Evolutionary conservation across 805 yeast species (phyloP).

Genomic region (Kregervanrija delftensis): DNA sequence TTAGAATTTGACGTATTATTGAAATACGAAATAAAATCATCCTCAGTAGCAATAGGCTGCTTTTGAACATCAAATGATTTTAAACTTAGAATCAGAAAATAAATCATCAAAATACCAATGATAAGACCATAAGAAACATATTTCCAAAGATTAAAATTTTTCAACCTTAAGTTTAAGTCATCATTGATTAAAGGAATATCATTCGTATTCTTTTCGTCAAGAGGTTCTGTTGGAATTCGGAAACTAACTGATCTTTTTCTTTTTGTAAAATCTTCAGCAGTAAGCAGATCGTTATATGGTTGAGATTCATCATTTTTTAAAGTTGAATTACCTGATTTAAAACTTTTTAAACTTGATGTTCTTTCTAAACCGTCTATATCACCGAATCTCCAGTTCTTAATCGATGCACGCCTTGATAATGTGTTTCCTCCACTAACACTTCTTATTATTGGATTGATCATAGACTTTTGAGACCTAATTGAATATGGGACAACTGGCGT

Average conservation of each 20-base stretch:
- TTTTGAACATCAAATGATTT: neutral
- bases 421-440: too few species aligned
- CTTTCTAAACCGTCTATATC: conserved; percentile 7
- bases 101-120: neutral
- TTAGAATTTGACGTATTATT: neutral
- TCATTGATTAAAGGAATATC: too few species aligned
- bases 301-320: neutral
- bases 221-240: neutral
- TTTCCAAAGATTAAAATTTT: conserved; percentile 5
- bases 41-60: neutral
- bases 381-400: conserved; percentile 3
- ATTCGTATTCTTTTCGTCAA: neutral
- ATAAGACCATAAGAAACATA: conserved; percentile 6
- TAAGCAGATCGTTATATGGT: neutral
- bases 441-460: too few species aligned
- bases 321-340: neutral
- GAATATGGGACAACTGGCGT: too few species aligned
- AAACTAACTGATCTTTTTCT: conserved; percentile 4
- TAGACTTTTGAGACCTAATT: too few species aligned
- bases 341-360: neutral
- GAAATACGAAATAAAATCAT: conserved; percentile 2
- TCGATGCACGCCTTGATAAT: neutral
- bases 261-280: too few species aligned
- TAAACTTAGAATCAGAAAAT: conserved; percentile 1
- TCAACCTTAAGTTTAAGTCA: too few species aligned